Evolutionary conservation across 2,329 filamentous ascomycete genomes (phyloP).

Genomic region (Cercospora sp.): DNA sequence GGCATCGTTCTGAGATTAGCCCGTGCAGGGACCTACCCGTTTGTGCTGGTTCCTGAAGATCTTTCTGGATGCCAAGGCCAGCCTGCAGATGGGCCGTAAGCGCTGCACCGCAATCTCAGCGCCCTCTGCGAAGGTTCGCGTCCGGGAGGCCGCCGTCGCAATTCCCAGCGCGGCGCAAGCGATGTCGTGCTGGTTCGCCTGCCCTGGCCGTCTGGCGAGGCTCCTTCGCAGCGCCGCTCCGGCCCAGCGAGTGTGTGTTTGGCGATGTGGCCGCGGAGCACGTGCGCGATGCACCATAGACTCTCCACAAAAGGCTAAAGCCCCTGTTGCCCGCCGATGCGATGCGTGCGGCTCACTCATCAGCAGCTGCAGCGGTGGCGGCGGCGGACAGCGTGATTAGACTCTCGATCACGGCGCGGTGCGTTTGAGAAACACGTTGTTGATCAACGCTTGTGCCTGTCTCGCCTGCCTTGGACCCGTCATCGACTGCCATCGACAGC

Average conservation of each 20-base stretch:
- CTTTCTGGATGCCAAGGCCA: background rate
- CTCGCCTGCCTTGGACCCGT: background rate
- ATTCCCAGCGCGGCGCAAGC: background rate
- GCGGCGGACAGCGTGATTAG: background rate
- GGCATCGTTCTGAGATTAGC: constrained; percentile 24
- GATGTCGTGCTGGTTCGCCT: background rate
- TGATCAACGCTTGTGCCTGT: background rate
- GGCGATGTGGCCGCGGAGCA: background rate
- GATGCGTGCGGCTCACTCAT: background rate
- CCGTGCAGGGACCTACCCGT: constrained; percentile 19
- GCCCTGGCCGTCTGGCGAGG: constrained; percentile 1
- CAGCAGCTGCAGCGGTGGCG: background rate
- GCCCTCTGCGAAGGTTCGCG: background rate
- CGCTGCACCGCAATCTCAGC: constrained; percentile 1
- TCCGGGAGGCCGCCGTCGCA: background rate
- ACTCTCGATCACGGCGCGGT: background rate
- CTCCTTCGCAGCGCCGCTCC: background rate
- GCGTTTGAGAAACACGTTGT: constrained; percentile 2
- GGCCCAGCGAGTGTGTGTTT: background rate
- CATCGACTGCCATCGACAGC: background rate
- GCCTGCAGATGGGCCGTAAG: background rate
- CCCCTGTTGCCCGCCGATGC: background rate
- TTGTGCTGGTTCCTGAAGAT: constrained; percentile 14
- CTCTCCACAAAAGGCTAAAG: constrained; percentile 3
- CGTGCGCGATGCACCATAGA: background rate